Base-by-base conservation (phyloP, 75 land plant genomes). In the Cryptomeria japonica region DNA sequence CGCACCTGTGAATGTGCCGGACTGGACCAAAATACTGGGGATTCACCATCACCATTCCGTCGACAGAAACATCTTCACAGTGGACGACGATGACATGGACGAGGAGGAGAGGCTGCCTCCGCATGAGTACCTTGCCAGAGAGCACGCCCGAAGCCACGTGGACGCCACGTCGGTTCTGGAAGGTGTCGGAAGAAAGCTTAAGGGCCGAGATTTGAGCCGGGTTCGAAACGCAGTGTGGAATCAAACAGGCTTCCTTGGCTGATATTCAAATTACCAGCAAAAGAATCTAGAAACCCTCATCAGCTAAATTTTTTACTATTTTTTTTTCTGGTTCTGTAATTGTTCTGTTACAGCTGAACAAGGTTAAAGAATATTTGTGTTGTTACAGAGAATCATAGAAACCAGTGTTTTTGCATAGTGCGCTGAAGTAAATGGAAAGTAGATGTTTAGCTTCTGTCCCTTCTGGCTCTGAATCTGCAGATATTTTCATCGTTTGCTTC, bases 131-230 rank as follows among this genome's bases (percentile, higher is more conserved):
- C 31, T 92, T 38, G 93, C 93, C 28, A 72, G 90, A 58, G 93
- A 70, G 90, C 79, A 86, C 68, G 89, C 93, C 84, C 84, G 86
- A 68, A 93, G 92, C 72, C 90, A 87, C 51, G 64, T 88, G 19
- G 87, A 94, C 46, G 87, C 91, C 28, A 89, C 90, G 32, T 91
- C 93, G 22, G 94, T 94, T 31, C 56, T 87, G 75, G 95, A 94
- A 87, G 95, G 95, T 15, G 90, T 61, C 18, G 95, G 95, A 0
- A 87, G 95, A 83, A 94, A 94, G 1, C 91, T 94, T 42, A 94
- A 94, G 88, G 95, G 95, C 37, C 88, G 94, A 73, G 95, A 94
- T 68, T 68, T 94, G 51, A 93, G 94, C 88, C 89, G 90, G 79
- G 95, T 94, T 34, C 91, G 95, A 84, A 87, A 94, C 78, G 93